These are phyloP conservation scores for Periconia sp. DNA, from an alignment of 2,329 filamentous ascomycete species.

Conservation along the genomic window DNA sequence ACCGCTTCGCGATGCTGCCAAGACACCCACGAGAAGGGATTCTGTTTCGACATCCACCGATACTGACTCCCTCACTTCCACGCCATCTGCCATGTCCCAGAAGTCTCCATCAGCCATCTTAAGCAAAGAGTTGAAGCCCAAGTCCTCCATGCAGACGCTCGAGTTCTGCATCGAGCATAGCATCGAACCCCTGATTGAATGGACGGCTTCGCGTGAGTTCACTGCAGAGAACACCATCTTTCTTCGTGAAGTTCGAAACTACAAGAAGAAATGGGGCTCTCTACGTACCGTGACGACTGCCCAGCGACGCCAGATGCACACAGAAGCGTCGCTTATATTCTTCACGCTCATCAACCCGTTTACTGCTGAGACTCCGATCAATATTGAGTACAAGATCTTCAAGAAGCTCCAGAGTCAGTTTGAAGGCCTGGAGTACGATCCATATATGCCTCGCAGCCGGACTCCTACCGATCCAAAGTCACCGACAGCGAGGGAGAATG, in stretches of 20 bases:
- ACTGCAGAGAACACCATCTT: constrained; percentile 48
- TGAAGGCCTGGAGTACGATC: constrained; percentile 41
- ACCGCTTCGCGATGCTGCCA: constrained; percentile 39
- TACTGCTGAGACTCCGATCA: constrained; percentile 45
- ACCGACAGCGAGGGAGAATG: constrained; percentile 35
- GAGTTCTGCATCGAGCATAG: constrained; percentile 43
- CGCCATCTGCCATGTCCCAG: constrained; percentile 22
- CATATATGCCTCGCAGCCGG: constrained; percentile 36
- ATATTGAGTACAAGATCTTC: constrained; percentile 49
- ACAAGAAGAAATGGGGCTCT: constrained; percentile 41
- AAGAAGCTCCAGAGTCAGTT: constrained; percentile 40
- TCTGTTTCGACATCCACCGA: constrained; percentile 27
- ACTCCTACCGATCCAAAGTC: constrained; percentile 31
- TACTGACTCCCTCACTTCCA: constrained; percentile 34
- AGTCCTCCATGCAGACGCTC: constrained; percentile 44
- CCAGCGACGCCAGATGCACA: constrained; percentile 45
- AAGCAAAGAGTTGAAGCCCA: constrained; percentile 39
- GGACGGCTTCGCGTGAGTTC: constrained; percentile 44
- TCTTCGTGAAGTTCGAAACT: constrained; percentile 46
- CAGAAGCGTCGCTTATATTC: constrained; percentile 45
- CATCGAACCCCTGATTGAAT: constrained; percentile 43
- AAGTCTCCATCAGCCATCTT: constrained; percentile 29
- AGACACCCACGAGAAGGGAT: constrained; percentile 20
- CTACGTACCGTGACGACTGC: constrained; percentile 34
- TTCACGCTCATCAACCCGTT: constrained; percentile 47